A percentile compares a stretch with the other conserved stretches of the same genome.
These are phyloP conservation scores for Stephanodiscus triporus DNA, from an alignment of 108 stramenopile genomes.

Conservation along the genomic window DNA sequence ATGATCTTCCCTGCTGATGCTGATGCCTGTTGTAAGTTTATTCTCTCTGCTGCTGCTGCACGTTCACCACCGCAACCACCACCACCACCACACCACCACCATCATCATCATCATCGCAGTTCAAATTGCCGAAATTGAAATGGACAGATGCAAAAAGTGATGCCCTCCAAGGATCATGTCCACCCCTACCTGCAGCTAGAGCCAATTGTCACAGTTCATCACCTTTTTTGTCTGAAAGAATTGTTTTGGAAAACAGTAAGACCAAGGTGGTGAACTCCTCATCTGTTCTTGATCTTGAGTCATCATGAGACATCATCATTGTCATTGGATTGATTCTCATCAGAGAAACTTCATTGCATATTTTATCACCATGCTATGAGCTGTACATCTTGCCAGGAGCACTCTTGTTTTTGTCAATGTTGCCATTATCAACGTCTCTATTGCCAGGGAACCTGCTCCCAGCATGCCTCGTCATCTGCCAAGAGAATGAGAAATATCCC, in stretches of 20 bases:
- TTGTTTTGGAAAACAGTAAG: constrained; percentile 13
- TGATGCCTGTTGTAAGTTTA: neutral
- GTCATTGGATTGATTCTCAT: neutral
- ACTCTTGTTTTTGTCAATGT: neutral
- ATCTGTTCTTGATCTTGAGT: constrained; percentile 26
- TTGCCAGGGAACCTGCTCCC: constrained; percentile 18
- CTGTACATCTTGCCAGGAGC: neutral
- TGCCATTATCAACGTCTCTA: constrained; percentile 7
- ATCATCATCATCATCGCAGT: too few relatives aligned
- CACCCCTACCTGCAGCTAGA: constrained; percentile 16
- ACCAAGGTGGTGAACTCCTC: constrained; percentile 27
- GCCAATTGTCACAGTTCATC: constrained; percentile 9
- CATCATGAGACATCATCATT: constrained; percentile 3
- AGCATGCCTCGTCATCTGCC: constrained; percentile 15
- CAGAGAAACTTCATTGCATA: neutral
- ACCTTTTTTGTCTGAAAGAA: constrained; percentile 6
- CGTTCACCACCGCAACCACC: neutral
- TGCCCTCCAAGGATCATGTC: constrained; percentile 38
- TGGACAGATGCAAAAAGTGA: too few relatives aligned
- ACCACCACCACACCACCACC: too few relatives aligned
- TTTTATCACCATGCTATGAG: neutral
- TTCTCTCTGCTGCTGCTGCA: constrained; percentile 4
- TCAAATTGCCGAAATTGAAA: too few relatives aligned
- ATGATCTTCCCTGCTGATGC: neutral
- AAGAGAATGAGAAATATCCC: constrained; percentile 27